Conservation (phyloP, 2,329 filamentous ascomycete genomes). For the Hypomyces perniciosus region DNA sequence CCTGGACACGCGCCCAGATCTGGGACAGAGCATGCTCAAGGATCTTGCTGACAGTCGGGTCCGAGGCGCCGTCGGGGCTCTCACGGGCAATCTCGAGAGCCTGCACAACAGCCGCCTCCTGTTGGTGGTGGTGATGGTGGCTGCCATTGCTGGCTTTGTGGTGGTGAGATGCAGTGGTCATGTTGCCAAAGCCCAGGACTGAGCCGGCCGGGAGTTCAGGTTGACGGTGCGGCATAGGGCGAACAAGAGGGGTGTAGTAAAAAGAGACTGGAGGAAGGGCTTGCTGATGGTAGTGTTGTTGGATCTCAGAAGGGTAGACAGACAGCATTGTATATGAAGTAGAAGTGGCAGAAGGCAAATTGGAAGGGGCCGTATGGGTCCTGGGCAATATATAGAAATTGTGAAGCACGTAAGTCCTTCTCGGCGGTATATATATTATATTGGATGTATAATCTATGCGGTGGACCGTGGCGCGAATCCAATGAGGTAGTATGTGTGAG, state of each 20-base stretch:
- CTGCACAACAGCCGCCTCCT: conserved; percentile 48
- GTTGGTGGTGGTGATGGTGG: conserved; percentile 17
- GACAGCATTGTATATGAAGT: conserved; percentile 18
- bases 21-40: conserved; percentile 58
- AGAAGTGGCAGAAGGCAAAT: background rate
- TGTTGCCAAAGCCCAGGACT: conserved; percentile 9
- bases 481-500: background rate
- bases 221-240: conserved; percentile 20
- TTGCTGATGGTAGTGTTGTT: conserved; percentile 6
- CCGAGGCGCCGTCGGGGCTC: conserved; percentile 57
- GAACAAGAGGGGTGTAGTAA: conserved; percentile 8
- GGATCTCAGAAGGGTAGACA: conserved; percentile 15
- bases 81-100: conserved; percentile 73
- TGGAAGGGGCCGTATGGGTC: conserved; percentile 2
- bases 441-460: conserved; percentile 9
- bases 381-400: conserved; percentile 11
- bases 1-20: conserved; percentile 63
- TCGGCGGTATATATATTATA: conserved; percentile 4
- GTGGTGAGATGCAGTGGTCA: conserved; percentile 10
- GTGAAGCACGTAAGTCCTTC: conserved; percentile 1
- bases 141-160: conserved; percentile 18
- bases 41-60: conserved; percentile 56
- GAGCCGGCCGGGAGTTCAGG: conserved; percentile 12
- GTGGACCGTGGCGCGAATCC: conserved; percentile 4
- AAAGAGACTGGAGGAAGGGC: background rate